Evolutionary conservation across 192 early-diverging fungal species (phyloP).

Genomic region (Backusella luteola): DNA sequence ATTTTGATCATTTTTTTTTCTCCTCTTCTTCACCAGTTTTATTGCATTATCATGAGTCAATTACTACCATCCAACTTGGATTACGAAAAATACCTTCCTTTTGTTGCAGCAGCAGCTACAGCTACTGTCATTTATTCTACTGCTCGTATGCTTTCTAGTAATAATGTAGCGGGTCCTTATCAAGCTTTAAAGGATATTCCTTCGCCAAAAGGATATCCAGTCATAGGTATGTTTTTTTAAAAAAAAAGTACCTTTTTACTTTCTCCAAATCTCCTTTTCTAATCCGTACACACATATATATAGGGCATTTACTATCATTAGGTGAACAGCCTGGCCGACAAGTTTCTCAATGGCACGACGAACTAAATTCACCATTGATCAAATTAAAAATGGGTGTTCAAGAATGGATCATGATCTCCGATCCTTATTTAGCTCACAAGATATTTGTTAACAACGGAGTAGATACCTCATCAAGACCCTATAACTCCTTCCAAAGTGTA

Average conservation of each 20-base stretch:
- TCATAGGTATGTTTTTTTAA: neutral
- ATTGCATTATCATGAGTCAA: neutral
- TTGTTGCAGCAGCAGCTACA: neutral
- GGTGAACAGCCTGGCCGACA: neutral
- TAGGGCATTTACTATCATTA: constrained; percentile 8
- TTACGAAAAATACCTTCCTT: neutral
- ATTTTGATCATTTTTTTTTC: neutral
- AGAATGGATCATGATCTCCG: constrained; percentile 12
- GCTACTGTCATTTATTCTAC: neutral
- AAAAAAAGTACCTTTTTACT: neutral
- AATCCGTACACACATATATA: neutral
- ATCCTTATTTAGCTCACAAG: constrained; percentile 10
- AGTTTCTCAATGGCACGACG: neutral
- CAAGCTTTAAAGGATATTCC: neutral
- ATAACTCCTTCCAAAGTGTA: neutral
- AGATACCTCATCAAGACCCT: neutral
- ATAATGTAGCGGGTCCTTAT: neutral
- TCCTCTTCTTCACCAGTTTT: neutral
- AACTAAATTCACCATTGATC: neutral
- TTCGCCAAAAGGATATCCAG: neutral
- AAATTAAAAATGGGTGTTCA: constrained; percentile 4
- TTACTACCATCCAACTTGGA: neutral
- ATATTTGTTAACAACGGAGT: constrained; percentile 4
- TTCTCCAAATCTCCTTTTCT: neutral
- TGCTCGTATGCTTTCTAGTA: neutral